A percentile compares a stretch with the other conserved stretches of the same genome.
Evolutionary conservation across 75 land plant genomes (phyloP).

Genomic region (Pseudotsuga menziesii): DNA sequence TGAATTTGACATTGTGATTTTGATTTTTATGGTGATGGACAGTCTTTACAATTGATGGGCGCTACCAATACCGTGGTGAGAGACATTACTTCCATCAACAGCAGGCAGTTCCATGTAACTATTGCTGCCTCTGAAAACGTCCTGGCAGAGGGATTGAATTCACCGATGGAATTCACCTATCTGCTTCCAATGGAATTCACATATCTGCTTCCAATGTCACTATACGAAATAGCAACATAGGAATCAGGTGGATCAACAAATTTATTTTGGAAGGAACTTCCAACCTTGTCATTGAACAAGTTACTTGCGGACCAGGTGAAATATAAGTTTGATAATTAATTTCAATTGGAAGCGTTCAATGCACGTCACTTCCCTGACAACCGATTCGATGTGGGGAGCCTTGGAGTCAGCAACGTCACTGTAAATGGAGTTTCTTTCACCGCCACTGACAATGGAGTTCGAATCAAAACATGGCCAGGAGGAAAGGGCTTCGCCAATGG

Average conservation of each 20-base stretch:
- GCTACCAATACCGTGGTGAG: slow-evolving; percentile 28
- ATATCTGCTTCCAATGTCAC: slow-evolving; percentile 36
- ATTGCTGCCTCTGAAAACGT: slow-evolving; percentile 41
- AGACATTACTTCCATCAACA: slow-evolving; percentile 49
- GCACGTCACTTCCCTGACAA: too few relatives aligned
- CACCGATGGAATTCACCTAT: too few relatives aligned
- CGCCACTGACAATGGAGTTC: too few relatives aligned
- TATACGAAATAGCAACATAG: slow-evolving; percentile 35
- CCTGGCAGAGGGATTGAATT: slow-evolving; percentile 21
- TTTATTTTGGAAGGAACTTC: slow-evolving; percentile 40
- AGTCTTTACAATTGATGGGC: slow-evolving; percentile 40
- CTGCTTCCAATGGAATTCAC: slow-evolving; percentile 80
- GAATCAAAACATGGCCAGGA: too few relatives aligned
- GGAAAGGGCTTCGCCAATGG: slow-evolving; percentile 3
- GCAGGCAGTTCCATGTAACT: slow-evolving; percentile 50
- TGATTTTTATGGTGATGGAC: neutral
- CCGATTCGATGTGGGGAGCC: too few relatives aligned
- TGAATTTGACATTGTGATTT: too few relatives aligned
- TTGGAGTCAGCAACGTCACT: too few relatives aligned
- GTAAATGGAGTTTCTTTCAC: too few relatives aligned
- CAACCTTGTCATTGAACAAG: slow-evolving; percentile 31
- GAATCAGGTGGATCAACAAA: neutral
- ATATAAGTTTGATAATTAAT: too few relatives aligned
- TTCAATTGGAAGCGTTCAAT: too few relatives aligned
- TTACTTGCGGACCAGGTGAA: too few relatives aligned